Conservation (phyloP, 768 basidiomycete species). For the Pulveroboletus sp. region DNA sequence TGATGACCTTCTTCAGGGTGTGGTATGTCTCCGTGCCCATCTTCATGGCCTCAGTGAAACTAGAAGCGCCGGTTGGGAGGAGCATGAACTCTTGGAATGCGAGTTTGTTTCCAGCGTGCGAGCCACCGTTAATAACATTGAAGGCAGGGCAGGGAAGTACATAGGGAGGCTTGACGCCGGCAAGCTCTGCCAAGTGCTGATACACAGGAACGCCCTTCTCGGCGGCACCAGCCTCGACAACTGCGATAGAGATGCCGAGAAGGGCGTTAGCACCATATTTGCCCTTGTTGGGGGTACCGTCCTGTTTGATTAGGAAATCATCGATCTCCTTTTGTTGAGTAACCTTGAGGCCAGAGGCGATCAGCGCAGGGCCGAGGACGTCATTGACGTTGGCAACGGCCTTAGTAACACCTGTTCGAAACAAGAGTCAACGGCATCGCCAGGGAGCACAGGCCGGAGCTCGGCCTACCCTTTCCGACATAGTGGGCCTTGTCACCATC, state of each 20-base stretch:
- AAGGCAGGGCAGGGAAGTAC: constrained; percentile 90
- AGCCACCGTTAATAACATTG: constrained; percentile 99
- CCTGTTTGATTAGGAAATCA: constrained; percentile 96
- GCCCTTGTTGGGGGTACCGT: constrained; percentile 97
- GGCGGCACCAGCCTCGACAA: constrained; percentile 86
- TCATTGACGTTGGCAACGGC: constrained; percentile 94
- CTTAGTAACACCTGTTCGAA: constrained; percentile 73
- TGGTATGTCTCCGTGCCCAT: constrained; percentile 98
- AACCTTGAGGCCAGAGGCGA: constrained; percentile 78
- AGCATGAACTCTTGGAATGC: constrained; percentile 99
- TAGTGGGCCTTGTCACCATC: constrained; percentile 92
- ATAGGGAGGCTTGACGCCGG: constrained; percentile 92
- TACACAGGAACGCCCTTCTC: constrained; percentile 96
- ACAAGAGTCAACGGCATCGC: neutral
- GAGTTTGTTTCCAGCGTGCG: constrained; percentile 98
- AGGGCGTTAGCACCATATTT: constrained; percentile 99
- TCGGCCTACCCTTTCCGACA: constrained; percentile 82
- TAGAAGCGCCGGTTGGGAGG: constrained; percentile 85
- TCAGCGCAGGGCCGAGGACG: constrained; percentile 81
- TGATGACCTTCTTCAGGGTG: constrained; percentile 98
- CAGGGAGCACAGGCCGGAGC: neutral
- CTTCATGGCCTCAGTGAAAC: constrained; percentile 97
- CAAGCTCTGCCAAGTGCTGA: constrained; percentile 93
- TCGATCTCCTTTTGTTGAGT: constrained; percentile 94
- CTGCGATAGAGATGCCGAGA: constrained; percentile 96